phyloP scores from a whole-genome alignment of 495 filamentous ascomycete genomes.

The Cetradonia linearis region DNA sequence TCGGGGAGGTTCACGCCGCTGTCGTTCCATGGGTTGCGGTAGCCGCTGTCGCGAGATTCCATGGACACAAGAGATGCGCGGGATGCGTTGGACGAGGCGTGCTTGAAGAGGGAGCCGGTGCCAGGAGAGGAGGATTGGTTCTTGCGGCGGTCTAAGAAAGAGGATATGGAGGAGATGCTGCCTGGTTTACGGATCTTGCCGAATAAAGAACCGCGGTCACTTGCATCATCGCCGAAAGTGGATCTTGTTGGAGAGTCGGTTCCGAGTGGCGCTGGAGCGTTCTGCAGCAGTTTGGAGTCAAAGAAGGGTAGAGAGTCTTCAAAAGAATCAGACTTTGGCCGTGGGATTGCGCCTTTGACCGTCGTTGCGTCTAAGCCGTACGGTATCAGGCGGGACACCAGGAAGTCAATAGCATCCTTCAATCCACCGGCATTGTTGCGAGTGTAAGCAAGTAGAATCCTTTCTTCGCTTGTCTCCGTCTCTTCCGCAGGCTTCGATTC shows the following conservation, averaged over 20 bases:
- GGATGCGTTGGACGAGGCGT: conserved; percentile 85
- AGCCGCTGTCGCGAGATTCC: conserved; percentile 83
- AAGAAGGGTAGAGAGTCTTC: conserved; percentile 95
- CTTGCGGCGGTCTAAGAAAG: conserved; percentile 83
- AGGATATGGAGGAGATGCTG: conserved; percentile 84
- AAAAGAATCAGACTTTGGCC: conserved; percentile 96
- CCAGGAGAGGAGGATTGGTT: conserved; percentile 71
- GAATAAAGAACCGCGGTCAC: conserved; percentile 72
- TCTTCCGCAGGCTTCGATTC: conserved; percentile 41
- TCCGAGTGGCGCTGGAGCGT: conserved; percentile 64
- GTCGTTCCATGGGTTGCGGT: conserved; percentile 96
- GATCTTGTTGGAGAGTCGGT: conserved; percentile 79
- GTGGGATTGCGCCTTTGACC: conserved; percentile 85
- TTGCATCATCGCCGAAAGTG: conserved; percentile 67
- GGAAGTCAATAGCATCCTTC: conserved; percentile 91
- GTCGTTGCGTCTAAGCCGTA: conserved; percentile 75
- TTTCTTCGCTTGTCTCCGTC: conserved; percentile 40
- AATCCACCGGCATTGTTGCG: conserved; percentile 94
- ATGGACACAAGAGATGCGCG: conserved; percentile 89
- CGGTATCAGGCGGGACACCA: conserved; percentile 70
- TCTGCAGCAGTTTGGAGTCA: conserved; percentile 88
- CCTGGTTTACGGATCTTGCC: conserved; percentile 84
- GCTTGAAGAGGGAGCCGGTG: conserved; percentile 74
- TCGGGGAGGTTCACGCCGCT: conserved; percentile 86
- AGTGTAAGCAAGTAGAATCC: conserved; percentile 65